Percentiles rank a stretch among this genome's conserved stretches.
phyloP scores from a whole-genome alignment of 1,284 basidiomycete species.

The Sporisorium graminicola region DNA sequence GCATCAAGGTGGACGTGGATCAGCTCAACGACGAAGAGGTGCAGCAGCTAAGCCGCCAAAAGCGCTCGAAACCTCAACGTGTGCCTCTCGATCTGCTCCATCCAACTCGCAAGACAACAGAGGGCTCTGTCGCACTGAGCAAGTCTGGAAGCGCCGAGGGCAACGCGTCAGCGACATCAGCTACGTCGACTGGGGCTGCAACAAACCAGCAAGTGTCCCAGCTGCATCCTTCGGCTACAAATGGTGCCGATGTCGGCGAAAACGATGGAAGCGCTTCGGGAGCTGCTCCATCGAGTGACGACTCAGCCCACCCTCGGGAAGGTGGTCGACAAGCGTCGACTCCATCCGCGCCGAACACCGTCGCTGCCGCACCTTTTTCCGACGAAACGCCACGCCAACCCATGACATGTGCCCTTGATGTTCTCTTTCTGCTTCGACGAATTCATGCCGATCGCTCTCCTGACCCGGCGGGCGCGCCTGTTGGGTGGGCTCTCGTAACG shows the following conservation, averaged over 20 bases:
- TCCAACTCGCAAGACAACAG: constrained; percentile 18
- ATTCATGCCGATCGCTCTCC: constrained; percentile 69
- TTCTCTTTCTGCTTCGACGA: constrained; percentile 62
- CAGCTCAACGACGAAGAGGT: constrained; percentile 90
- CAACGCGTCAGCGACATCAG: not conserved
- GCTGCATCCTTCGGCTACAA: not conserved
- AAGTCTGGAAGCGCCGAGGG: constrained; percentile 8
- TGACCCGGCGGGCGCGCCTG: constrained; percentile 71
- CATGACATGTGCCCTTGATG: constrained; percentile 65
- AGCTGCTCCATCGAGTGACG: not conserved
- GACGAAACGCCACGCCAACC: constrained; percentile 60
- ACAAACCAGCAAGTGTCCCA: constrained; percentile 12
- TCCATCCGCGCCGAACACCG: constrained; percentile 12
- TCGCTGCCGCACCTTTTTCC: constrained; percentile 45
- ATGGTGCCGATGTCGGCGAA: not conserved
- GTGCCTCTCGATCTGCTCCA: constrained; percentile 83
- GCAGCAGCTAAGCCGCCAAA: constrained; percentile 83
- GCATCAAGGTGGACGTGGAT: constrained; percentile 87
- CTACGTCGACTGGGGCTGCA: not conserved
- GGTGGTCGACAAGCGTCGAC: not conserved
- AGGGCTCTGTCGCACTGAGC: not conserved
- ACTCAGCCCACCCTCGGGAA: constrained; percentile 12
- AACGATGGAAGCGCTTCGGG: not conserved
- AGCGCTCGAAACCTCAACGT: constrained; percentile 85
- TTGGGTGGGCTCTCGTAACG: constrained; percentile 84